These are phyloP conservation scores for Mucor piriformis DNA, from an alignment of 371 early-diverging fungal genomes.

Conservation along the genomic window DNA sequence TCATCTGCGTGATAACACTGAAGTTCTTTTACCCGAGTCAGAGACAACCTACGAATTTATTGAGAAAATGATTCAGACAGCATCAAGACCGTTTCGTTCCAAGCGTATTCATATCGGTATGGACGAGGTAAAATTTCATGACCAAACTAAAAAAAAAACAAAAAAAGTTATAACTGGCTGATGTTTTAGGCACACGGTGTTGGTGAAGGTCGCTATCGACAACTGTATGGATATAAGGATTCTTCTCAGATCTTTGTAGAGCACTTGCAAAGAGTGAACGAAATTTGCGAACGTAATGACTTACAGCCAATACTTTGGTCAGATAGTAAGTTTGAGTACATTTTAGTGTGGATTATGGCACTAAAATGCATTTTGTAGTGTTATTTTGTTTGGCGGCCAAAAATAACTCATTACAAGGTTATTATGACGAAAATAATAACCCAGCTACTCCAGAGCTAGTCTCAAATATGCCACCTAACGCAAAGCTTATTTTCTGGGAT, in stretches of 20 bases:
- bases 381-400: constrained; percentile 73
- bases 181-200: constrained; percentile 66
- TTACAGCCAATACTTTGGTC: constrained; percentile 87
- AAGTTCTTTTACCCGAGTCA: constrained; percentile 71
- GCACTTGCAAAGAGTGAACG: constrained; percentile 73
- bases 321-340: constrained; percentile 63
- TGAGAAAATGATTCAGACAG: constrained; percentile 71
- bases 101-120: constrained; percentile 84
- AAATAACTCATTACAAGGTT: constrained; percentile 76
- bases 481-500: constrained; percentile 87
- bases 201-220: constrained; percentile 80
- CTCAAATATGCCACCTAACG: constrained; percentile 65
- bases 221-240: constrained; percentile 75
- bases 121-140: constrained; percentile 64
- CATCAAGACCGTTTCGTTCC: constrained; percentile 71
- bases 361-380: constrained; percentile 41
- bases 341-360: not conserved
- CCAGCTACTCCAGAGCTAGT: constrained; percentile 59
- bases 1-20: constrained; percentile 76
- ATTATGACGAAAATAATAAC: constrained; percentile 72
- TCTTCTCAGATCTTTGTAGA: constrained; percentile 76
- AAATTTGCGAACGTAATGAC: constrained; percentile 65
- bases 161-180: not conserved
- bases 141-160: not conserved
- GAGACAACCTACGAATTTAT: constrained; percentile 82